Evolutionary conservation across 2,329 filamentous ascomycete species (phyloP).

Genomic region (Lachnellula subtilissima): DNA sequence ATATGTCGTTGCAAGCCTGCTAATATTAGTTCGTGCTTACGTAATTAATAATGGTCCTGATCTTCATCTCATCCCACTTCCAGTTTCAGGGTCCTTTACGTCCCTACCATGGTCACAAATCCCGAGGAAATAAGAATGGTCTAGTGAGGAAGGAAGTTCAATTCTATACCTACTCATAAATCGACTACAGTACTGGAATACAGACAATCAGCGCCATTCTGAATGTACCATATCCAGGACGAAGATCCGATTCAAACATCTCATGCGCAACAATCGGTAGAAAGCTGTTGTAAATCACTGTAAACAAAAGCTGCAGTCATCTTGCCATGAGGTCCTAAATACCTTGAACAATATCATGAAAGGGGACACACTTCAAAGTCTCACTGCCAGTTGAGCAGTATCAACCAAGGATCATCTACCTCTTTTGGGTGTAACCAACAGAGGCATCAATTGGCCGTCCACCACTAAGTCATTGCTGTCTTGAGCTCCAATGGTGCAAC

Average conservation of each 20-base stretch:
- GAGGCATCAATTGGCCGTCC: background rate
- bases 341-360: background rate
- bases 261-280: background rate
- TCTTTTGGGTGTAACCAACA: background rate
- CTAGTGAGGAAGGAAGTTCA: background rate
- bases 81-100: no score
- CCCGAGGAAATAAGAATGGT: no score
- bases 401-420: background rate
- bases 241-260: background rate
- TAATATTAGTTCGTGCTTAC: no score
- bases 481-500: constrained; percentile 18
- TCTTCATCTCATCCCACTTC: no score
- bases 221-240: background rate
- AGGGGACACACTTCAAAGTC: background rate
- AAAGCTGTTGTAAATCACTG: background rate
- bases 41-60: no score
- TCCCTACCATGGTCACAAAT: no score
- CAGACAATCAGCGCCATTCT: background rate
- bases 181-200: no score
- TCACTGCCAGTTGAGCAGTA: no score
- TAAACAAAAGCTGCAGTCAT: background rate
- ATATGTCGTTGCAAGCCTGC: no score
- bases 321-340: background rate
- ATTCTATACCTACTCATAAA: background rate
- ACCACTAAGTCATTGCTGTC: constrained; percentile 9